Evolutionary conservation across 371 early-diverging fungal genomes (phyloP), one percentile per base, ranked within the genome.

Genomic region (Circinella umbellata): DNA sequence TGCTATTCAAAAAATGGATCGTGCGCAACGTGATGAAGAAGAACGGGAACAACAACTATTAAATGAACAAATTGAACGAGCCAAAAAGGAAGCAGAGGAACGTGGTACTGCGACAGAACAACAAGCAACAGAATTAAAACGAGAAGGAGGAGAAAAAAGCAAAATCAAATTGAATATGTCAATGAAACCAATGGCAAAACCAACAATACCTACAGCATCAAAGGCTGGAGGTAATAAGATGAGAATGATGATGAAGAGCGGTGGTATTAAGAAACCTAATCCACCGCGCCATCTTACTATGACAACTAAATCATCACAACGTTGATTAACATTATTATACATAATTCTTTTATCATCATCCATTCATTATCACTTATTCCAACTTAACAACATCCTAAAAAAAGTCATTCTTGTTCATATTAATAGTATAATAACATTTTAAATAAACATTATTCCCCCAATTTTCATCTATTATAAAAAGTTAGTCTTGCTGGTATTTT

Each of bases 1-100:
- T 63, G 95, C 96, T 9, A 90, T 94, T 53, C 81, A 82, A 73
- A 94, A 92, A 70, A 94, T 95, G 82, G 95, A 94, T 47, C 83
- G 95, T 46, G 77, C 83, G 69, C 91, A 90, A 53, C 86, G 89
- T 76, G 91, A 91, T 64, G 96, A 95, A 48, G 97, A 96, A 63
- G 94, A 97, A 74, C 83, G 94, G 35, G 93, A 95, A 38, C 84
- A 90, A 48, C 84, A 79, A 72, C 67, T 92, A 66, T 80, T 98
- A 35, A 82, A 89, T 62, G 92, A 94, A 67, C 97, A 97, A 78
- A 90, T 98, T 59, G 89, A 89, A 69, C 84, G 86, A 60, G 96
- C 96, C 9, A 74, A 85, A 9, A 86, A 86, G 64, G 67, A 78
- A 49, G 82, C 82, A 0, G 83, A 86, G 60, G 82, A 76, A 59